phyloP scores from a whole-genome alignment of 106 monocot species.

The Iris macrosiphon region DNA sequence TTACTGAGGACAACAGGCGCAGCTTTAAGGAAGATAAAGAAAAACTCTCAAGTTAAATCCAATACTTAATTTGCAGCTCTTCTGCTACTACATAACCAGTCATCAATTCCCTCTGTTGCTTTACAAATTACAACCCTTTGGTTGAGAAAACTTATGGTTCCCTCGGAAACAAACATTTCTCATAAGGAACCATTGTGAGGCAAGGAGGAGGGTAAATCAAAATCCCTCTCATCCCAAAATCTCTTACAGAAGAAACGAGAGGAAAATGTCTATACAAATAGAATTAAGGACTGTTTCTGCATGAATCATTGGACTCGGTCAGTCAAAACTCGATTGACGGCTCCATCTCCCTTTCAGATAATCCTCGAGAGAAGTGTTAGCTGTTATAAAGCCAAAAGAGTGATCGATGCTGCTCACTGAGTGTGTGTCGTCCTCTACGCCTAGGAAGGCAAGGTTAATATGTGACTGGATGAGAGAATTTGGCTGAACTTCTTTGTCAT shows the following conservation, averaged over 20 bases:
- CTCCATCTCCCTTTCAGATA: conserved; percentile 68
- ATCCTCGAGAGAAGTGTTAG: conserved; percentile 62
- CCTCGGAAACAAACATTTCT: not conserved
- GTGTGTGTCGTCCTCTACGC: conserved; percentile 45
- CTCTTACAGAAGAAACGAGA: not conserved
- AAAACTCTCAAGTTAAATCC: too few relatives aligned
- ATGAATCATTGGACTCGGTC: not conserved
- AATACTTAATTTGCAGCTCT: not conserved
- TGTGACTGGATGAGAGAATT: conserved; percentile 60
- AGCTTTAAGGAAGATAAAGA: too few relatives aligned
- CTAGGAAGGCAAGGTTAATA: conserved; percentile 78
- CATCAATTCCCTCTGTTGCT: not conserved
- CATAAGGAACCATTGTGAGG: not conserved
- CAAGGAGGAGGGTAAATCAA: conserved; percentile 18
- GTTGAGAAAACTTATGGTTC: not conserved
- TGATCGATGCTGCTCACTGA: conserved; percentile 49
- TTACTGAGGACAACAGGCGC: too few relatives aligned
- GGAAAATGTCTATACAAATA: not conserved
- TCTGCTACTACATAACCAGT: not conserved
- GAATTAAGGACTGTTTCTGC: not conserved
- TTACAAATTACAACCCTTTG: not conserved
- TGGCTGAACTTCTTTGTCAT: conserved; percentile 20
- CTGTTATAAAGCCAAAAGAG: conserved; percentile 24
- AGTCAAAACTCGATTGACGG: conserved; percentile 68
- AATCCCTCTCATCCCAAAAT: conserved; percentile 21